These are phyloP conservation scores for Oropetium thomaeum DNA, from an alignment of 176 grass and related monocot species.

Conservation along the genomic window DNA sequence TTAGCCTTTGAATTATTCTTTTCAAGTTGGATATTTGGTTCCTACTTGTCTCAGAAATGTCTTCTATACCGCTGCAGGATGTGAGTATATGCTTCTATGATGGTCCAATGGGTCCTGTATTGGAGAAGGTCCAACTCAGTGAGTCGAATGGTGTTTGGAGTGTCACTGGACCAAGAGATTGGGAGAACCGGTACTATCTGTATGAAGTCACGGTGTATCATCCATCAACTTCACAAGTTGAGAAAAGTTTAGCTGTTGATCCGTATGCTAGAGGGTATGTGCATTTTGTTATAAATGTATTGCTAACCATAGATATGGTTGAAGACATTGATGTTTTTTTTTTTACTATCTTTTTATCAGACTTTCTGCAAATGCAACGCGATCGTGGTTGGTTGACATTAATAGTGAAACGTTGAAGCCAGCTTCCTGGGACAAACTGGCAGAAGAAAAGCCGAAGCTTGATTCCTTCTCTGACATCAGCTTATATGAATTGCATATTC, in stretches of 20 bases:
- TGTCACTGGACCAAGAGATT: conserved; percentile 56
- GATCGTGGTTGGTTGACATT: conserved; percentile 80
- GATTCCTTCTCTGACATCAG: conserved; percentile 90
- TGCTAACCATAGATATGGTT: neutral
- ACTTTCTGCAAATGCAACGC: conserved; percentile 68
- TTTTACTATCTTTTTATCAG: conserved; percentile 41
- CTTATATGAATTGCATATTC: conserved; percentile 92
- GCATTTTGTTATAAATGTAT: conserved; percentile 7
- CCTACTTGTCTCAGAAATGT: neutral
- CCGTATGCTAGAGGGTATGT: conserved; percentile 89
- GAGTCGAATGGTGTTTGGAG: conserved; percentile 81
- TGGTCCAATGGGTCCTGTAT: conserved; percentile 44
- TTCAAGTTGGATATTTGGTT: neutral
- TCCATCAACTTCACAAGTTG: conserved; percentile 53
- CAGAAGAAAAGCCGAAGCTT: conserved; percentile 68
- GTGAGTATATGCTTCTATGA: conserved; percentile 69
- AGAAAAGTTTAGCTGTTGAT: conserved; percentile 59
- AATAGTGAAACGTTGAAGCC: conserved; percentile 65
- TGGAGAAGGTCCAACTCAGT: conserved; percentile 51
- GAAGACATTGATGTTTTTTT: conserved; percentile 7
- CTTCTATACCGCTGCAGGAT: conserved; percentile 41
- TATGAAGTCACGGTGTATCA: conserved; percentile 86
- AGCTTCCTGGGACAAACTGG: conserved; percentile 65
- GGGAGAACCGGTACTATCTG: conserved; percentile 79
- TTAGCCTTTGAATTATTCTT: neutral